Base-by-base conservation (phyloP, 1,139 yeast species). In the Lodderomyces oxycetoniae region DNA sequence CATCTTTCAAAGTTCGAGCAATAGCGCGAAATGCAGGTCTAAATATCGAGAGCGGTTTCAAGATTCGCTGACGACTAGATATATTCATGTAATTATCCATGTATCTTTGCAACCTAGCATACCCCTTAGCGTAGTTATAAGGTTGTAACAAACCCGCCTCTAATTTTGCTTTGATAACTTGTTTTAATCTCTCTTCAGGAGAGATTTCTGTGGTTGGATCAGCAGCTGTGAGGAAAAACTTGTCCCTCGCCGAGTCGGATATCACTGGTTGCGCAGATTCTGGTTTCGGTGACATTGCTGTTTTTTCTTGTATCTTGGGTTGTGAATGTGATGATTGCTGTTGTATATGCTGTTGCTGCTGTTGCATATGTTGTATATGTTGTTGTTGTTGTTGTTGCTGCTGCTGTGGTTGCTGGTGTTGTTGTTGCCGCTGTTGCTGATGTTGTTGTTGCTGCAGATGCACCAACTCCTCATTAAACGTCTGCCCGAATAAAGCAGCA, bases 61-160 rank as follows among this genome's bases (percentile, higher is more conserved):
- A 61, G 39, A 91, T 87, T n/a, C 97, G 71, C 54, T 85, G 93
- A 43, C 91, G 69, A 32, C 95, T 84, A 3, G 86, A 76, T 6
- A 77, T 72, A 43, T 86, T 83, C 97, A 89, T 89, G 56, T 87
- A 84, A 48, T 81, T 82, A 54, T 89, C 96, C 95, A 89, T 87
- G 57, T 88, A 91, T 39, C 77, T 74, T 55, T 88, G 96, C 40
- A 91, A 60, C 30, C 97, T 64, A 2, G 95, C 95, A 53, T 91
- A 91, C 0, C 97, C 97, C 46, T 83, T 79, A 8, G 95, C 96
- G 53, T 91, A 89, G 56, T 91, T 86, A 56, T 88, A 91, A 0
- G 98, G 98, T 52, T 84, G 89, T 28, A 91, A 61, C 31, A 91
- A 67, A 0, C 97, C 98, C 0, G 98, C 98, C 52, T 87, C 95